Base-by-base conservation (phyloP, 2,329 filamentous ascomycete genomes). In the Apiospora saccharicola region DNA sequence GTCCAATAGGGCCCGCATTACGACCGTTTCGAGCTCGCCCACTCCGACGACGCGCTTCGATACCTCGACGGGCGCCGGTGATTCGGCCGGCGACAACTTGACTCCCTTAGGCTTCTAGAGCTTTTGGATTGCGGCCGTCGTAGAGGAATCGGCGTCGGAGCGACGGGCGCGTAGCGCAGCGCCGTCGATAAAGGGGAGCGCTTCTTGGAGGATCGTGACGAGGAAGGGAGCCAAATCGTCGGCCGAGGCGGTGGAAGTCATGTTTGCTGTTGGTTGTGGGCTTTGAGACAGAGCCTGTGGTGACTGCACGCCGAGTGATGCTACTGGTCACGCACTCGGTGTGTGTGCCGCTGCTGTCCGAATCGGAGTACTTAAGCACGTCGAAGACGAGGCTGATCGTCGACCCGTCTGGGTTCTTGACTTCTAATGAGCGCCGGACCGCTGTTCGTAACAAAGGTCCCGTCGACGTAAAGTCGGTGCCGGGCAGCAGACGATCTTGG, bases 281-380 rank as follows among this genome's bases (percentile, higher is more conserved):
- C 26, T 30, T 30, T 30, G 26, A 30, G 26, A 30, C 26, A 4
- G 26, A 30, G 26, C 26, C 2, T 30, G 26, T 30, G 26, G 26
- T 30, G 26, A 30, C 26, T 30, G 26, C 26, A 83, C 24, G 78
- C 76, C 24, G 71, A 73, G 74, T 75, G 75, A 82, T 78, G 74
- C 83, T 83, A 75, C 77, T 72, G 24, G 85, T 88, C 1, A 85
- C 85, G 79, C 89, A 91, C 71, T 86, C 81, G 5, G 80, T 75
- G 74, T 86, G 80, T 0, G 85, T 87, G 51, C 89, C 89, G 7
- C 85, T 87, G 80, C 87, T 87, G 80, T 90, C 87, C 24, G 80
- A 82, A 75, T 91, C 89, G 6, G 91, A 84, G 77, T 91, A 91
- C 79, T 90, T 87, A 80, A 91, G 89, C 13, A 91, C 82, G 74